These are phyloP conservation scores for Eutrema yunnanense DNA, from an alignment of 345 rosid species.

Conservation along the genomic window DNA sequence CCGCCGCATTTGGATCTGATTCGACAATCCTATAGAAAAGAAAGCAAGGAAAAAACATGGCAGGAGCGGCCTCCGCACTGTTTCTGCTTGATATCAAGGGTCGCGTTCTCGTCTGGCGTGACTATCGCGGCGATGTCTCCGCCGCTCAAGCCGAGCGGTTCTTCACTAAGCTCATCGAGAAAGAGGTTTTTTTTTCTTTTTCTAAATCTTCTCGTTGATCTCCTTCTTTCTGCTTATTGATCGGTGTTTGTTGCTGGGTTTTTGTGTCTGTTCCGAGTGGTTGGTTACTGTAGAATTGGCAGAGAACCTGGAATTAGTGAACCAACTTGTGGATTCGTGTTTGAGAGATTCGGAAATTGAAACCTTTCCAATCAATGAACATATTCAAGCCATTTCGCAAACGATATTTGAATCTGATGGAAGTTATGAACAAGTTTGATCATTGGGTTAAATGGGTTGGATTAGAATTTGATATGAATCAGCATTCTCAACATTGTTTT, in stretches of 20 bases:
- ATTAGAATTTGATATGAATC: neutral
- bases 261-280: neutral
- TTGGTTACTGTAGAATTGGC: conserved; percentile 3
- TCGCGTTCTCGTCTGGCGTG: conserved; percentile 95
- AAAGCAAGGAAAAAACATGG: conserved; percentile 33
- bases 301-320: neutral
- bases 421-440: neutral
- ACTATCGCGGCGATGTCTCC: conserved; percentile 92
- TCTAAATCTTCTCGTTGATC: neutral
- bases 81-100: conserved; percentile 91
- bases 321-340: neutral
- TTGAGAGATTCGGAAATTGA: neutral
- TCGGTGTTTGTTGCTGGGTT: neutral
- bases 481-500: neutral
- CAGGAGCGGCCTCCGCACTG: conserved; percentile 95
- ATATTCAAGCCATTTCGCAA: neutral
- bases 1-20: conserved; percentile 25
- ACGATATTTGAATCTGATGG: neutral
- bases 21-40: neutral
- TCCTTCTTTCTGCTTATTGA: neutral
- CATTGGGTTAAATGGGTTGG: neutral
- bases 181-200: conserved; percentile 44
- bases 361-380: neutral
- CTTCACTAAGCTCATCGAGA: conserved; percentile 93
- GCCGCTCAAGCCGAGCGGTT: conserved; percentile 82